Percentiles rank a stretch among this genome's conserved stretches.
phyloP scores from a whole-genome alignment of 2,329 filamentous ascomycete genomes.

The Hypoxylon sp. region DNA sequence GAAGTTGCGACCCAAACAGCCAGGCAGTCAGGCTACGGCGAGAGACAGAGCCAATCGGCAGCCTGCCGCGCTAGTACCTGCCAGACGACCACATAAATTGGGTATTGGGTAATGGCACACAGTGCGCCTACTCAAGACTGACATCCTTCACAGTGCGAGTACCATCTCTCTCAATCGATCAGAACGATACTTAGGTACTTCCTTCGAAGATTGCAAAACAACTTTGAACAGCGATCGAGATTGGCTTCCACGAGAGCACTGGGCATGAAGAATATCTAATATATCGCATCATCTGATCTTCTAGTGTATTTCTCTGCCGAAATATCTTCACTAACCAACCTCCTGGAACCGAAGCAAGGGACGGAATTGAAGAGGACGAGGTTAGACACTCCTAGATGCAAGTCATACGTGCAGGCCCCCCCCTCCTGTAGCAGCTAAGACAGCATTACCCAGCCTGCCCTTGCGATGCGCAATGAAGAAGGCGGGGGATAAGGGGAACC shows the following conservation, averaged over 20 bases:
- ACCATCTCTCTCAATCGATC: neutral
- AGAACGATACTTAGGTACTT: neutral
- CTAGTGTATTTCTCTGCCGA: slow-evolving; percentile 13
- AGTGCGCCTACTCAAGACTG: neutral
- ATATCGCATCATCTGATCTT: slow-evolving; percentile 23
- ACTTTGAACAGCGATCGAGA: neutral
- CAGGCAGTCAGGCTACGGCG: too few species aligned
- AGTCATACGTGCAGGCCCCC: slow-evolving; percentile 33
- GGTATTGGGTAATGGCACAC: slow-evolving; percentile 11
- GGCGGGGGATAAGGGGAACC: slow-evolving; percentile 12
- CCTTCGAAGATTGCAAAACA: too few species aligned
- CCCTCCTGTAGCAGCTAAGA: slow-evolving; percentile 16
- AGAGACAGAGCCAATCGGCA: slow-evolving; percentile 30
- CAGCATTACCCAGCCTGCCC: slow-evolving; percentile 25
- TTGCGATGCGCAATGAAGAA: slow-evolving; percentile 30
- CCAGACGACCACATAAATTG: neutral
- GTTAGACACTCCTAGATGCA: slow-evolving; percentile 30
- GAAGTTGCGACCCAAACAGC: neutral
- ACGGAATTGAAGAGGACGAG: slow-evolving; percentile 12
- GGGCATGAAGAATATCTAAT: slow-evolving; percentile 13
- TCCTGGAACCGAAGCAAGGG: slow-evolving; percentile 30
- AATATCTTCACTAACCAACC: slow-evolving; percentile 7
- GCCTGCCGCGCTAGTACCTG: slow-evolving; percentile 16
- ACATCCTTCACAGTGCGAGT: slow-evolving; percentile 13
- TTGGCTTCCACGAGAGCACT: neutral